Evolutionary conservation across 2,329 filamentous ascomycete genomes (phyloP).

Genomic region (Exserohilum turcica): DNA sequence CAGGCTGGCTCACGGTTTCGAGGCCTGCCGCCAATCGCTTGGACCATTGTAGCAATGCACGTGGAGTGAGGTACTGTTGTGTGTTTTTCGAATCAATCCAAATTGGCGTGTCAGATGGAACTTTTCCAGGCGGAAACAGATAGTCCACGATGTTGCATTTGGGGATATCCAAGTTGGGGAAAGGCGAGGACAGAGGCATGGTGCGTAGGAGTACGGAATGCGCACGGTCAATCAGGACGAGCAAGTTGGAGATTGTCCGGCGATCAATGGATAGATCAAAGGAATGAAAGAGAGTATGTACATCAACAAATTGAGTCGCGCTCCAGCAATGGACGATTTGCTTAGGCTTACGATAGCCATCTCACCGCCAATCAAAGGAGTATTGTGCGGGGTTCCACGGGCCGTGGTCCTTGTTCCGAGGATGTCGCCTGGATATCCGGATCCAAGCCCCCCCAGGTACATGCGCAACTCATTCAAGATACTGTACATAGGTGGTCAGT

Average conservation of each 20-base stretch:
- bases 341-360: slow-evolving; percentile 18
- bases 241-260: background rate
- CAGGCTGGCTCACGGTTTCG: slow-evolving; percentile 52
- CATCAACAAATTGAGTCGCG: background rate
- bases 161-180: slow-evolving; percentile 51
- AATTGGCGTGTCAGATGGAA: slow-evolving; percentile 51
- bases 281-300: background rate
- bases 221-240: background rate
- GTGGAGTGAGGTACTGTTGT: slow-evolving; percentile 52
- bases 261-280: background rate
- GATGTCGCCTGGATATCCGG: slow-evolving; percentile 30
- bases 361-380: slow-evolving; percentile 19
- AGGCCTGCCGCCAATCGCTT: slow-evolving; percentile 56
- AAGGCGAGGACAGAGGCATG: slow-evolving; percentile 54
- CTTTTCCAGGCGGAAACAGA: slow-evolving; percentile 36
- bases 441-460: slow-evolving; percentile 26
- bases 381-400: slow-evolving; percentile 26
- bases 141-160: slow-evolving; percentile 51
- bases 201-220: background rate
- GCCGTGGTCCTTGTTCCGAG: slow-evolving; percentile 23
- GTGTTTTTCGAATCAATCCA: slow-evolving; percentile 59
- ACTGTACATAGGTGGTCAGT: too few species aligned
- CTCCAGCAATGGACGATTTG: too few species aligned
- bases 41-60: slow-evolving; percentile 55
- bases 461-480: slow-evolving; percentile 18